Conservation (phyloP, 2,329 filamentous ascomycete species). For the Cladosporium sphaerospermum region DNA sequence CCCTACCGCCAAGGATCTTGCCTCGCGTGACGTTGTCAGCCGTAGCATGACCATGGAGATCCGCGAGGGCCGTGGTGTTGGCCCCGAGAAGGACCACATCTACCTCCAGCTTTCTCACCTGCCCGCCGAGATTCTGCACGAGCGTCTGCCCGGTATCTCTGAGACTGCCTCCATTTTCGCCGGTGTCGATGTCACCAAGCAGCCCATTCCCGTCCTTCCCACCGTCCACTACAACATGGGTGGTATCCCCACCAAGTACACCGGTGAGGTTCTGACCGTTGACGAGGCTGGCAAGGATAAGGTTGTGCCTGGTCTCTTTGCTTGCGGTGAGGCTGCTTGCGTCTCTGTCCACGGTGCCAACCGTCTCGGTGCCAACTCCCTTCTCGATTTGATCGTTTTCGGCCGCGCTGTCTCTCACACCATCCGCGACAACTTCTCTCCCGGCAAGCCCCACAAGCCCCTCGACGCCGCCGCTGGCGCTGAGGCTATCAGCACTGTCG, state of each 20-base stretch:
- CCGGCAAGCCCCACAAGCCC: constrained; percentile 72
- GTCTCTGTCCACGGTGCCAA: constrained; percentile 98
- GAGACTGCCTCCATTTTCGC: constrained; percentile 97
- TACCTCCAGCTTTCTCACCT: constrained; percentile 96
- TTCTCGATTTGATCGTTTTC: constrained; percentile 95
- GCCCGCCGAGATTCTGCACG: constrained; percentile 83
- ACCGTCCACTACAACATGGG: constrained; percentile 99
- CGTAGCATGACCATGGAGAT: constrained; percentile 99
- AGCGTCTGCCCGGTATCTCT: constrained; percentile 96
- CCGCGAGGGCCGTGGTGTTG: constrained; percentile 92
- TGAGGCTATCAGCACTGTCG: constrained; percentile 77
- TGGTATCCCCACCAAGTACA: constrained; percentile 96
- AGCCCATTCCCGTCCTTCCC: constrained; percentile 91
- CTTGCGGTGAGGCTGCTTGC: constrained; percentile 93
- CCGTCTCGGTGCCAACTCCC: constrained; percentile 94
- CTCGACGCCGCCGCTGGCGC: constrained; percentile 80
- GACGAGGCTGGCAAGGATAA: constrained; percentile 83
- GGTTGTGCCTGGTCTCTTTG: constrained; percentile 90
- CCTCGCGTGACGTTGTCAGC: constrained; percentile 90
- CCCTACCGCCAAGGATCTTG: constrained; percentile 95
- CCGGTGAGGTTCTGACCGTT: constrained; percentile 86
- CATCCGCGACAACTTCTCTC: constrained; percentile 88
- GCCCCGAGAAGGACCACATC: constrained; percentile 96
- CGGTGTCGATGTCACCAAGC: constrained; percentile 93
- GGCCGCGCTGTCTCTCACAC: constrained; percentile 96